Evolutionary conservation across 208 protist species (phyloP), one percentile per base, ranked within the genome.

Genomic region (Crithidia expoeki): DNA sequence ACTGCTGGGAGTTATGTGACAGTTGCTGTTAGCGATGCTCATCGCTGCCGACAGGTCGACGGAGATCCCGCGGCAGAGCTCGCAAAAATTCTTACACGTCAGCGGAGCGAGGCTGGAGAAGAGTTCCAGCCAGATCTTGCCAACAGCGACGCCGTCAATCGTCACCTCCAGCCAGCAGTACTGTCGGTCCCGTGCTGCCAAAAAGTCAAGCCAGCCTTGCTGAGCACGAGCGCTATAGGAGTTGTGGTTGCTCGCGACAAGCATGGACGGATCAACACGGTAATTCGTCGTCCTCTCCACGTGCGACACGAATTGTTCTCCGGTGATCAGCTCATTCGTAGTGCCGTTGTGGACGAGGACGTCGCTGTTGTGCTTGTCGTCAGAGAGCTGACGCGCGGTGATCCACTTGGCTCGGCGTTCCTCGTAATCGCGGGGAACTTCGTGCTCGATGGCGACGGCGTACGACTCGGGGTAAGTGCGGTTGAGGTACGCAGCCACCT

Each of bases 41-140:
- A 17, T n/a, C 14, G 17, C 47, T 42, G 28, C 40, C 14, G 44
- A 10, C 27, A 79, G 72, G 11, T 47, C 74, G 2, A 82, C 81
- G 5, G 79, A 44, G 60, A 90, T 80, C 25, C 94, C 95, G 10
- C 76, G 80, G 81, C 90, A 96, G 32, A 98, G 75, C 28, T 73
- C 84, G 74, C 86, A 89, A 61, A 98, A 98, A 78, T 98, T 98
- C 30, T 90, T 79, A 52, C 82, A 90, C 17, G 97, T 98, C 49
- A 92, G 84, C 17, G 97, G 97, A 0, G 85, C 61, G n/a, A 94
- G 33, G 10, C 85, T 42, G 1, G 83, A 73, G 73, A 87, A 98
- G 25, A 98, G 78, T 73, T 97, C 94, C 50, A 98, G 90, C 28
- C 82, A 88, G 34, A 98, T 84, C 16, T 90, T 63, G 5, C 84